Evolutionary conservation across 768 basidiomycete genomes (phyloP).

Genomic region (Hericium alpestre): DNA sequence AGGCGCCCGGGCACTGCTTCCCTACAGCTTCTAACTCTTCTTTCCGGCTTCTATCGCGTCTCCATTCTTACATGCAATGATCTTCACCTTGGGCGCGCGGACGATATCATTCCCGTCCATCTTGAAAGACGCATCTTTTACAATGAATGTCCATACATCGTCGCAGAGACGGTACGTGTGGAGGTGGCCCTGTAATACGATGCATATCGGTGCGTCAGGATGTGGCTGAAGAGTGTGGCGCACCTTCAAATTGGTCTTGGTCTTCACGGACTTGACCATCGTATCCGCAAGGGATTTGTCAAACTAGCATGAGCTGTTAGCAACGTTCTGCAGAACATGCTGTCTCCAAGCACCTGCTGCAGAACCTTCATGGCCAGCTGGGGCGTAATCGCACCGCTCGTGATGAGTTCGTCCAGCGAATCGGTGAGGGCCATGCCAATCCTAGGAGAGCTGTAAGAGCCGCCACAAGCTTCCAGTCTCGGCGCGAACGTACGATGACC

Average conservation of each 20-base stretch:
- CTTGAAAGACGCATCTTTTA: conserved; percentile 87
- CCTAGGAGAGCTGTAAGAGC: conserved; percentile 30
- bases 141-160: conserved; percentile 98
- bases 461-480: conserved; percentile 3
- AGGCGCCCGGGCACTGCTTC: not conserved
- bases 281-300: conserved; percentile 92
- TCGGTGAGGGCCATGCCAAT: conserved; percentile 97
- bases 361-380: conserved; percentile 99
- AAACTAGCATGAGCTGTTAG: conserved; percentile 44
- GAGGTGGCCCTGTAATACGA: conserved; percentile 54
- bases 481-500: conserved; percentile 62
- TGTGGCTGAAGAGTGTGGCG: conserved; percentile 11
- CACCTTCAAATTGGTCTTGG: conserved; percentile 88
- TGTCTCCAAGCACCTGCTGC: conserved; percentile 58
- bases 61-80: conserved; percentile 96
- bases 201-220: not conserved
- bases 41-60: conserved; percentile 78
- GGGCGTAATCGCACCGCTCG: conserved; percentile 90
- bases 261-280: conserved; percentile 89
- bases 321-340: not conserved
- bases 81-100: conserved; percentile 75
- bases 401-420: conserved; percentile 96
- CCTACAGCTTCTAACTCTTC: conserved; percentile 29
- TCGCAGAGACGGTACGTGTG: conserved; percentile 89
- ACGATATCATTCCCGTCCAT: conserved; percentile 87